These are phyloP conservation scores for Cladochytrium replicatum DNA, from an alignment of 192 early-diverging fungal species.

Conservation along the genomic window DNA sequence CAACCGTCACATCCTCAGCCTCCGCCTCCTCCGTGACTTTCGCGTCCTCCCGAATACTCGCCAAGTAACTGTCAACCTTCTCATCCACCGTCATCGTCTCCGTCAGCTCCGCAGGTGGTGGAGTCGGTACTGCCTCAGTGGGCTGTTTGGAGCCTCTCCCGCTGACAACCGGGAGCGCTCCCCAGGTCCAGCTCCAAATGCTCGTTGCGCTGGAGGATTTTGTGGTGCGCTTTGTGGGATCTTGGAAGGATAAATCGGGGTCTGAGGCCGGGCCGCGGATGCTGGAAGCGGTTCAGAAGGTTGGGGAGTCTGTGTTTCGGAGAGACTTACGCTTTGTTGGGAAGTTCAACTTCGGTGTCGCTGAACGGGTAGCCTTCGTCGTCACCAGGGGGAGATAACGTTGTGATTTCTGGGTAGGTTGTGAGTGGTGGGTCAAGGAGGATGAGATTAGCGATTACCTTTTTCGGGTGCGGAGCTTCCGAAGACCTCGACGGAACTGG, in stretches of 20 bases:
- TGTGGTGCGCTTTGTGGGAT: background rate
- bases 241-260: background rate
- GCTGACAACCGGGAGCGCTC: constrained; percentile 39
- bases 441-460: no score
- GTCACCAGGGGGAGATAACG: no score
- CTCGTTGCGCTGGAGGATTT: constrained; percentile 1
- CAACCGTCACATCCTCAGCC: constrained; percentile 11
- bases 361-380: constrained; percentile 17
- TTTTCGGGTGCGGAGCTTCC: no score
- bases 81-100: constrained; percentile 22
- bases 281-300: no score
- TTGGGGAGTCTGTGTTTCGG: background rate
- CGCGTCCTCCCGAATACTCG: constrained; percentile 18
- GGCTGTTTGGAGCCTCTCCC: constrained; percentile 12
- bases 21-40: constrained; percentile 12
- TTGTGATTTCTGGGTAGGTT: no score
- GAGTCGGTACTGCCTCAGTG: constrained; percentile 1
- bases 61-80: constrained; percentile 40
- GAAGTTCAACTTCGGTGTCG: constrained; percentile 51
- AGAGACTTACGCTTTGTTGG: no score
- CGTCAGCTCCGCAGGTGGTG: background rate
- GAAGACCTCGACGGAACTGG: no score
- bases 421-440: no score
- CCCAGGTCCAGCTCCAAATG: constrained; percentile 70
- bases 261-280: background rate